Conservation (phyloP, 371 early-diverging fungal genomes). For the Actinomortierella ambigua region DNA sequence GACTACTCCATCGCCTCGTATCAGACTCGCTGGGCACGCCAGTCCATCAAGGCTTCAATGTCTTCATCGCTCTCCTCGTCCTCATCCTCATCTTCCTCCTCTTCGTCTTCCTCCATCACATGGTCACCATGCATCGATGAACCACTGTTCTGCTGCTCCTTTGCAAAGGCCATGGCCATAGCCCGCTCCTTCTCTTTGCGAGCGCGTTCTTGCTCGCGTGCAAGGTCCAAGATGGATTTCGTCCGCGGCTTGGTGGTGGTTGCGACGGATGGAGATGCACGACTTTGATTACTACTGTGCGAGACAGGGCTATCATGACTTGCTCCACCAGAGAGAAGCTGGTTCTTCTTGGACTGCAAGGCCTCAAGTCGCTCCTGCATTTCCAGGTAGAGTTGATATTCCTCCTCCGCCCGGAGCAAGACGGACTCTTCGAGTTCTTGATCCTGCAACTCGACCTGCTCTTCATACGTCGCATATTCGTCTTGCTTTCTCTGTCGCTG, state of each 20-base stretch:
- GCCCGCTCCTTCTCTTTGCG: slow-evolving; percentile 39
- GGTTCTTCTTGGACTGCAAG: slow-evolving; percentile 33
- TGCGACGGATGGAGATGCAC: slow-evolving; percentile 3
- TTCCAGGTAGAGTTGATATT: slow-evolving; percentile 36
- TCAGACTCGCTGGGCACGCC: slow-evolving; percentile 38
- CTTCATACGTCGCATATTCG: slow-evolving; percentile 18
- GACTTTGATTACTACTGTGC: too few species aligned
- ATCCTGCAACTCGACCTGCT: slow-evolving; percentile 33
- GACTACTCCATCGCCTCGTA: neutral
- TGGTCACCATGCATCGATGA: slow-evolving; percentile 11
- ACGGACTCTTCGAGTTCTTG: slow-evolving; percentile 38
- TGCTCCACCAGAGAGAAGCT: slow-evolving; percentile 5
- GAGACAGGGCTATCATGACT: too few species aligned
- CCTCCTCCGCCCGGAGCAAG: slow-evolving; percentile 33
- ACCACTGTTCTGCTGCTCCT: slow-evolving; percentile 1
- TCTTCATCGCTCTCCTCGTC: slow-evolving; percentile 41
- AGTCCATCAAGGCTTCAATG: slow-evolving; percentile 48
- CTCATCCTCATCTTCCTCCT: slow-evolving; percentile 12
- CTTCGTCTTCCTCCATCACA: slow-evolving; percentile 21
- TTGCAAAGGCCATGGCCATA: slow-evolving; percentile 21
- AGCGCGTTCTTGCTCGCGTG: slow-evolving; percentile 38
- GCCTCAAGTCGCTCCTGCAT: slow-evolving; percentile 39
- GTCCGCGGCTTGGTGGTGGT: slow-evolving; percentile 5
- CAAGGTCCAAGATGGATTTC: slow-evolving; percentile 40
- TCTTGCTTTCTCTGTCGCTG: neutral